Conservation (phyloP, 2,329 filamentous ascomycete species). For the Colletotrichum cordylinicola region DNA sequence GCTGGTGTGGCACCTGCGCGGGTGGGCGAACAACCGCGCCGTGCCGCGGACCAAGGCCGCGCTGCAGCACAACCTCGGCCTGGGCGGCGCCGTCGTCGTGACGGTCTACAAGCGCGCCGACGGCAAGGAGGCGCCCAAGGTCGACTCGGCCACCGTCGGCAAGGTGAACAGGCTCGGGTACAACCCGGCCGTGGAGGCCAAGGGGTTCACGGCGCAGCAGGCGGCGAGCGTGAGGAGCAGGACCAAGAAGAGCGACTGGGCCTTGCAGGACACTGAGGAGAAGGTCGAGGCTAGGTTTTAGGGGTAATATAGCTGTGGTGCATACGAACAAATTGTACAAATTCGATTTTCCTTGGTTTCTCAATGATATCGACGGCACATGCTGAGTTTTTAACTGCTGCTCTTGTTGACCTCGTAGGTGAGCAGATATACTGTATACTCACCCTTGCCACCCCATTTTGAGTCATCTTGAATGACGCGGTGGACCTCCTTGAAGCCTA, state of each 20-base stretch:
- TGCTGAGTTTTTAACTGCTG: neutral
- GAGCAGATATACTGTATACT: neutral
- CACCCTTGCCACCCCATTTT: neutral
- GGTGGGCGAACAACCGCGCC: slow-evolving; percentile 92
- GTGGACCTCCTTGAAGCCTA: slow-evolving; percentile 28
- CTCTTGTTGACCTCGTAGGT: neutral
- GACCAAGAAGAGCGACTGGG: slow-evolving; percentile 71
- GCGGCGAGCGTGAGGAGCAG: slow-evolving; percentile 74
- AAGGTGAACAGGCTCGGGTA: slow-evolving; percentile 78
- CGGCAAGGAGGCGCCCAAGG: slow-evolving; percentile 64
- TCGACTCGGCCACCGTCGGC: slow-evolving; percentile 70
- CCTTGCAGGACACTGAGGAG: slow-evolving; percentile 68
- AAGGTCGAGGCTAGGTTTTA: slow-evolving; percentile 46
- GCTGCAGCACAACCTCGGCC: slow-evolving; percentile 90
- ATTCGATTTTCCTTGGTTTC: neutral
- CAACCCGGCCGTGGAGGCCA: slow-evolving; percentile 89
- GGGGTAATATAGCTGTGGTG: neutral
- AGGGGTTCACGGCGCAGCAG: slow-evolving; percentile 84
- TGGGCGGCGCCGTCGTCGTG: slow-evolving; percentile 89
- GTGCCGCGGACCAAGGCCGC: slow-evolving; percentile 72
- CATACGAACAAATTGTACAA: neutral
- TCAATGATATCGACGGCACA: neutral
- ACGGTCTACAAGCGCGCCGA: slow-evolving; percentile 89
- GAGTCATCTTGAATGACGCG: slow-evolving; percentile 30
- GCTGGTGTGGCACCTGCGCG: slow-evolving; percentile 91